Evolutionary conservation across 306 rosid species (phyloP).

Genomic region (Castanea mollissima): DNA sequence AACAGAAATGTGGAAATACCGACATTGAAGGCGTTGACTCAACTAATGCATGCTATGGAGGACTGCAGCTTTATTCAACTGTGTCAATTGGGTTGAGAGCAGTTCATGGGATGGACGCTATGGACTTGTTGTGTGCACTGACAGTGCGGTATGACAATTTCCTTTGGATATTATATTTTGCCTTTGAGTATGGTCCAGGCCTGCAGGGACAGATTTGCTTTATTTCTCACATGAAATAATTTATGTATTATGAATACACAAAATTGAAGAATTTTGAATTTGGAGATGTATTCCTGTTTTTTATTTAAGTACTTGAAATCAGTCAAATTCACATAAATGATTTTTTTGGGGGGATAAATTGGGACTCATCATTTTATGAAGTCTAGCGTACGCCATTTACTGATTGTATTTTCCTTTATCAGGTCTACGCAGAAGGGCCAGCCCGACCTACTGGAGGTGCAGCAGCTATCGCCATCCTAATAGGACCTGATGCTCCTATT

Average conservation of each 20-base stretch:
- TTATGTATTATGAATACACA: constrained; percentile 1
- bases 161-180: constrained; percentile 10
- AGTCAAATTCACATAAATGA: constrained; percentile 4
- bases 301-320: background rate
- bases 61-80: constrained; percentile 97
- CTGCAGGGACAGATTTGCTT: constrained; percentile 10
- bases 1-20: constrained; percentile 81
- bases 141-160: constrained; percentile 77
- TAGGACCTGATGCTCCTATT: constrained; percentile 95
- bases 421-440: constrained; percentile 99
- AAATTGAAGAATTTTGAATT: background rate
- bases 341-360: background rate
- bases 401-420: constrained; percentile 27
- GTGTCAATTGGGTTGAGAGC: constrained; percentile 99
- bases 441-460: constrained; percentile 99
- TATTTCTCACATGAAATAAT: background rate
- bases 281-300: constrained; percentile 12
- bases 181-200: constrained; percentile 15
- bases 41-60: constrained; percentile 96
- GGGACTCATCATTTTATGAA: background rate
- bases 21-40: constrained; percentile 98
- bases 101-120: constrained; percentile 99
- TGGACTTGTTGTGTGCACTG: constrained; percentile 97
- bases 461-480: constrained; percentile 91
- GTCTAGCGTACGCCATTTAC: background rate